Base-by-base conservation (phyloP, 2,329 filamentous ascomycete genomes). In the Magnaporthiopsis poae region DNA sequence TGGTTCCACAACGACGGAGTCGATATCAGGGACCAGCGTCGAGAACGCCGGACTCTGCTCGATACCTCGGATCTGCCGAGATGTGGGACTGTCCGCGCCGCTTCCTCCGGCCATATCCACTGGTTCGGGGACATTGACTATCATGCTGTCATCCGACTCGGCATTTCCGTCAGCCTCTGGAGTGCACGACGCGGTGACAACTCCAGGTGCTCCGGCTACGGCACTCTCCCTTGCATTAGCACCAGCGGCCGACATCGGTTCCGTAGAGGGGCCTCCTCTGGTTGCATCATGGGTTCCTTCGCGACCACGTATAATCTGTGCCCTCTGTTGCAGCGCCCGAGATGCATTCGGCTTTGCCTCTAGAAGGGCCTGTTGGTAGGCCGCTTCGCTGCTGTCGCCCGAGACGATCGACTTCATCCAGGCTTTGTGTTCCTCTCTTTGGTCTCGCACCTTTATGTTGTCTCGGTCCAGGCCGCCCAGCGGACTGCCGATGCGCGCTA, bases 181-280 rank as follows among this genome's bases (percentile, higher is more conserved):
- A 56, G 46, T 2, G 21, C 18, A 56, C 18, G n/a, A 21, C 46
- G 46, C 21, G 7, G 46, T 56, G 46, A 56, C 46, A 56, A 56
- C 27, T 27, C 27, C 27, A 11, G 67, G 66, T 1, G 62, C 64
- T 13, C 33, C 66, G 15, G 56, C 60, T 18, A 67, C 67, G 29
- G 66, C 70, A 61, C 63, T 61, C 18, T 66, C 64, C 31, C 69
- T 71, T 60, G 64, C 65, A 27, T 68, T 64, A 27, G 33, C 66
- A 39, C 60, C 65, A 46, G 59, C 29, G 31, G 56, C 27, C n/a
- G 68, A 64, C 18, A n/a, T 33, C 9, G 52, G 2, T 5, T 68
- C 21, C n/a, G 46, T 25, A 21, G 4, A 9, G n/a, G 2, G 46
- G 5, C 46, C 46, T n/a, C 46, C 21, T n/a, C 5, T 56, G 46